Percentiles rank a stretch among this genome's conserved stretches.
Conservation (phyloP, 2,329 filamentous ascomycete genomes). For the Xylariaceae sp. region DNA sequence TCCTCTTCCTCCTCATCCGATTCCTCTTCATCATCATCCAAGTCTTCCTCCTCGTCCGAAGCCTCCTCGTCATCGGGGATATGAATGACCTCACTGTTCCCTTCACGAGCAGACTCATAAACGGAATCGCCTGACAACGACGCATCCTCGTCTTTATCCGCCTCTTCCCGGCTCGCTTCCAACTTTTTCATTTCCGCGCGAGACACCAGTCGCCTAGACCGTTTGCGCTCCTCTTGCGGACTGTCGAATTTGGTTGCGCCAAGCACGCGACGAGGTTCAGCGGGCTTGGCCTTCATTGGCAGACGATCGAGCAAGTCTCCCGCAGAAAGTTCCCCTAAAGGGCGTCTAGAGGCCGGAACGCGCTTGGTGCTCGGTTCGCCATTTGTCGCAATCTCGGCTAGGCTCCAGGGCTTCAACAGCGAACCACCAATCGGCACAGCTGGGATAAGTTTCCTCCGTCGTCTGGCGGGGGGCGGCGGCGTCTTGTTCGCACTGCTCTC, state of each 20-base stretch:
- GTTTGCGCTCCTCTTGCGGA: constrained; percentile 14
- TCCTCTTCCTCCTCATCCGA: constrained; percentile 1
- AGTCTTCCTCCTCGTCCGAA: background rate
- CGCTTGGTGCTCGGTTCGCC: background rate
- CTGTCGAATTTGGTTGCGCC: constrained; percentile 8
- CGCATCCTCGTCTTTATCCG: background rate
- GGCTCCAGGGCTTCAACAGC: constrained; percentile 28
- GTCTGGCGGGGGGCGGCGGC: constrained; percentile 15
- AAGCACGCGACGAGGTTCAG: constrained; percentile 6
- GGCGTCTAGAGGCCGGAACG: constrained; percentile 8
- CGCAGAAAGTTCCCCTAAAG: constrained; percentile 1
- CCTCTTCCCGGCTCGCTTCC: background rate
- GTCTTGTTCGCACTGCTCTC: constrained; percentile 6
- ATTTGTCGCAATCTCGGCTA: background rate
- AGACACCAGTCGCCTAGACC: constrained; percentile 10
- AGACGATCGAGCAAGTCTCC: constrained; percentile 15
- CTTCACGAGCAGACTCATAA: constrained; percentile 15
- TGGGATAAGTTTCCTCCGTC: constrained; percentile 30
- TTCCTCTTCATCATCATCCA: background rate
- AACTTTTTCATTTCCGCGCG: constrained; percentile 6
- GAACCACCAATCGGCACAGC: constrained; percentile 25
- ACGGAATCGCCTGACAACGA: constrained; percentile 6
- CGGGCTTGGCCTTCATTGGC: constrained; percentile 14
- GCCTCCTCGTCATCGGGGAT: too few species aligned
- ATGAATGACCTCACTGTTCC: constrained; percentile 1